Base-by-base conservation (phyloP, 2,329 filamentous ascomycete species). In the Xylariomycetidae sp. region DNA sequence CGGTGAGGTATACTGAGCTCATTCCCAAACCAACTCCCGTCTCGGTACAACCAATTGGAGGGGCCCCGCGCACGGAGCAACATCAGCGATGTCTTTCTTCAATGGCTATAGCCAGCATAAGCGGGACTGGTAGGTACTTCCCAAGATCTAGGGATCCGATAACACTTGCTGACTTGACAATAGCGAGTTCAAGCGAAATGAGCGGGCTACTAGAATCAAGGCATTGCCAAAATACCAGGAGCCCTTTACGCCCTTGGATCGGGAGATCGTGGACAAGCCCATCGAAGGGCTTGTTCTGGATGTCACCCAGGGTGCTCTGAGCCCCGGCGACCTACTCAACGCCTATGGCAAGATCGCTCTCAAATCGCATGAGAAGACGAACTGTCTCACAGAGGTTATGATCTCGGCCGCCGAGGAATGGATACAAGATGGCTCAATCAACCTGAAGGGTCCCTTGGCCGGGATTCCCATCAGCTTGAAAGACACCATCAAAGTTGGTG, bases 381-480 rank as follows among this genome's bases (percentile, higher is more conserved):
- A 95, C 58, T 93, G 86, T 53, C 63, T 93, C 10, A 95, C 90
- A 0, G 89, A 95, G 61, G 67, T 95, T 35, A 75, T 95, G 64
- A 72, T 95, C 23, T 69, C 76, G 0, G 80, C 82, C 35, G 86
- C 87, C 0, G 85, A 94, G 59, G 60, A 67, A 34, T 95, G 87
- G 86, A 57, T 76, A 13, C 43, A 52, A 4, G 63, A 71, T 35
- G 68, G 65, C 9, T 68, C 63, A 7, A 66, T 78, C 54, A 88
- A 95, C 54, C 62, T 90, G 19, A 74, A 83, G 49, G 88, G 88
- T 0, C 86, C 89, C 1, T 63, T 95, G 19, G 88, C 89, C 1
- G 89, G 89, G 12, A 84, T 95, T 30, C 88, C 90, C 0, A 72
- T 95, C 22, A 89, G 82, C 30, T 58, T 95, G 43, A 95, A 95